These are phyloP conservation scores for Catunica adiposa DNA, from an alignment of 2,329 filamentous ascomycete genomes.

Conservation along the genomic window DNA sequence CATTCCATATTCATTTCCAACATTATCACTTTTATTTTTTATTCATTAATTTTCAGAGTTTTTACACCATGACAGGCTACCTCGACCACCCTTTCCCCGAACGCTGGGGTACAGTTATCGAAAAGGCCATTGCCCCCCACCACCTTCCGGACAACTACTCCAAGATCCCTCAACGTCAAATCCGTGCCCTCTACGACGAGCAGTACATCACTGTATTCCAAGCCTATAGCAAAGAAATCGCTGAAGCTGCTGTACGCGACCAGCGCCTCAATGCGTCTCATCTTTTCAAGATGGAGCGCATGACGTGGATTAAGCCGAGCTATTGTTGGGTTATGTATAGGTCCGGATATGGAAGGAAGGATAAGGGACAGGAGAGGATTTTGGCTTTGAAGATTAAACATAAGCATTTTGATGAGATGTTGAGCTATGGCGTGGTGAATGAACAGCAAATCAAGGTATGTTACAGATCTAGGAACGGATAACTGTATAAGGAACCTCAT, in stretches of 20 bases:
- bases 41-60: background rate
- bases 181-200: conserved; percentile 34
- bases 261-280: conserved; percentile 38
- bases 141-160: background rate
- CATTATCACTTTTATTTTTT: background rate
- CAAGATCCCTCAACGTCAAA: conserved; percentile 28
- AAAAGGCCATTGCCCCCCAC: background rate
- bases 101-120: background rate
- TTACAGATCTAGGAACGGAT: background rate
- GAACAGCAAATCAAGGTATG: conserved; percentile 15
- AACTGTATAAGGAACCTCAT: background rate
- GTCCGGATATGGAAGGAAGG: conserved; percentile 42
- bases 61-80: background rate
- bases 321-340: conserved; percentile 52
- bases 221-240: conserved; percentile 39
- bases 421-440: conserved; percentile 23
- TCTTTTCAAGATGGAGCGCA: conserved; percentile 34
- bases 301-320: conserved; percentile 50
- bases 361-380: conserved; percentile 35
- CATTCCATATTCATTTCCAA: background rate
- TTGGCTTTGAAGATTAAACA: conserved; percentile 40
- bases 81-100: background rate
- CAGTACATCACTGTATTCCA: conserved; percentile 45
- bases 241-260: conserved; percentile 30
- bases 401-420: conserved; percentile 30